Conservation (phyloP, 2,329 filamentous ascomycete genomes). For the Westerdykella aurantiaca region DNA sequence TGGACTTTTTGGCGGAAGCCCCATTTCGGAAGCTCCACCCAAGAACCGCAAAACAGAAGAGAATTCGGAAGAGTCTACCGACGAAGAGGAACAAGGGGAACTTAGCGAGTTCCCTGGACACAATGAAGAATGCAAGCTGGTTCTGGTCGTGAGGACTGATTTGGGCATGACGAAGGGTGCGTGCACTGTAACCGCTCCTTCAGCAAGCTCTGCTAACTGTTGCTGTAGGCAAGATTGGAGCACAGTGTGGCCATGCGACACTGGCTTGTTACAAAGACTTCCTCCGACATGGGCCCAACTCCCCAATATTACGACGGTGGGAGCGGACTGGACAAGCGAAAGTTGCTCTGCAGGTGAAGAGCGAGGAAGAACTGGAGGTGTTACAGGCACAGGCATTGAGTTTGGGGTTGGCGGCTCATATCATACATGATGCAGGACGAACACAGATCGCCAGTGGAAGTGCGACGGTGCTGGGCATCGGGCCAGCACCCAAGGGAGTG, state of each 20-base stretch:
- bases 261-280: constrained; percentile 94
- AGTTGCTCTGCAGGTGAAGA: constrained; percentile 84
- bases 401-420: constrained; percentile 78
- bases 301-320: constrained; percentile 72
- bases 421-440: constrained; percentile 91
- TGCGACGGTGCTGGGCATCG: constrained; percentile 77
- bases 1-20: constrained; percentile 61
- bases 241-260: constrained; percentile 92
- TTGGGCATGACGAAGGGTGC: constrained; percentile 95
- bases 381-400: constrained; percentile 75
- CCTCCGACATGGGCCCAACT: constrained; percentile 49
- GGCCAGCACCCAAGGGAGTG: constrained; percentile 71
- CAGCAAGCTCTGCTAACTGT: constrained; percentile 4
- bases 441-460: constrained; percentile 95
- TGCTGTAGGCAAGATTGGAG: constrained; percentile 84
- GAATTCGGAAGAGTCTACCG: constrained; percentile 24
- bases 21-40: constrained; percentile 23
- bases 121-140: constrained; percentile 86
- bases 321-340: constrained; percentile 84
- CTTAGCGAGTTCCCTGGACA: constrained; percentile 43
- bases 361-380: constrained; percentile 71
- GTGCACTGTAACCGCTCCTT: constrained; percentile 14
- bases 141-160: constrained; percentile 87
- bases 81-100: constrained; percentile 31
- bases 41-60: constrained; percentile 11